Evolutionary conservation across 2,329 filamentous ascomycete species (phyloP).

Genomic region (Grosmannia serpens): DNA sequence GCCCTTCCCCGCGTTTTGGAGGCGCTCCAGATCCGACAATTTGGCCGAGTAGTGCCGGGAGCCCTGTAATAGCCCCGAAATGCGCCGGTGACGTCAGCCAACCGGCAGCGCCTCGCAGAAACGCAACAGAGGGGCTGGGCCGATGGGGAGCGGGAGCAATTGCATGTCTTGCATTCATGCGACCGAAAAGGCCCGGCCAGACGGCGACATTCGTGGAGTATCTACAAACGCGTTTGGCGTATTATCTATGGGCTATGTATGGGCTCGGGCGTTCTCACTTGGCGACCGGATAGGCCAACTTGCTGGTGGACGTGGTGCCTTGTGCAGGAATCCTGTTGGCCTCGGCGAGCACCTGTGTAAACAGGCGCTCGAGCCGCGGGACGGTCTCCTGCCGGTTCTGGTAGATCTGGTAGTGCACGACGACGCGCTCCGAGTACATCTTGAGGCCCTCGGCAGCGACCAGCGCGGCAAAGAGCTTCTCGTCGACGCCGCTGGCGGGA

Average conservation of each 20-base stretch:
- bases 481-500: conserved; percentile 39
- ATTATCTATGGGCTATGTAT: not conserved
- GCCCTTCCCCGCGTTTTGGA: not conserved
- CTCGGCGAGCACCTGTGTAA: conserved; percentile 26
- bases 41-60: not conserved
- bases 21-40: not conserved
- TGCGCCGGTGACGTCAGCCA: not conserved
- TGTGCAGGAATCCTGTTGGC: not conserved
- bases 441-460: conserved; percentile 31
- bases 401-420: conserved; percentile 50
- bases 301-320: not conserved
- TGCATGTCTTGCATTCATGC: not conserved
- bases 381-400: conserved; percentile 49
- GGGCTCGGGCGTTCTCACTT: not conserved
- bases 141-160: not conserved
- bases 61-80: not conserved
- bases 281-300: not conserved
- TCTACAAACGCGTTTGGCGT: not conserved
- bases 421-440: conserved; percentile 28
- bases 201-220: not conserved
- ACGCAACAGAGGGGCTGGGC: no score
- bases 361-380: conserved; percentile 41
- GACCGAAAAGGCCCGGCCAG: not conserved
- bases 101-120: no score
- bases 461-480: conserved; percentile 25